These are phyloP conservation scores for Pulveroboletus sp. DNA, from an alignment of 768 basidiomycete species.

Conservation along the genomic window DNA sequence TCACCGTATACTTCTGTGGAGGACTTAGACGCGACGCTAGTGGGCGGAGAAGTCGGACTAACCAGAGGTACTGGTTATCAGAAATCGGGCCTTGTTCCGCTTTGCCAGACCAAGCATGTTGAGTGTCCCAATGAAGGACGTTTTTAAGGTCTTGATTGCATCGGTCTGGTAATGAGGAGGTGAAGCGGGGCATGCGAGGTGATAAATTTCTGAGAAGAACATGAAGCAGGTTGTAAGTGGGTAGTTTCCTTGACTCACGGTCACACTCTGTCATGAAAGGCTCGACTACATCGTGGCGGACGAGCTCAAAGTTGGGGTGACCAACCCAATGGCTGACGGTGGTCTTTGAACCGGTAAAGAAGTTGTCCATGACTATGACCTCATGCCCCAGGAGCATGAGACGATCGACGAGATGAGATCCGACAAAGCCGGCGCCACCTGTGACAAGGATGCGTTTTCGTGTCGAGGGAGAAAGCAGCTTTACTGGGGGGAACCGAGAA, in stretches of 20 bases:
- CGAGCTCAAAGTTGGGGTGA: constrained; percentile 98
- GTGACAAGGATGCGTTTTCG: constrained; percentile 93
- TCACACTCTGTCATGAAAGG: constrained; percentile 99
- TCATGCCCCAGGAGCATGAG: constrained; percentile 98
- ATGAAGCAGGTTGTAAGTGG: not conserved
- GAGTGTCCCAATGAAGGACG: constrained; percentile 95
- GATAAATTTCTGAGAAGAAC: constrained; percentile 76
- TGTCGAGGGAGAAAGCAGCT: constrained; percentile 66
- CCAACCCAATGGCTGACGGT: constrained; percentile 95
- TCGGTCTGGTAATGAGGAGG: constrained; percentile 98
- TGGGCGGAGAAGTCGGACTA: constrained; percentile 15
- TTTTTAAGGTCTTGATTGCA: constrained; percentile 97
- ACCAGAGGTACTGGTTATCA: constrained; percentile 95
- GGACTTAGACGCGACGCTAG: constrained; percentile 1
- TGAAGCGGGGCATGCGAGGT: constrained; percentile 96
- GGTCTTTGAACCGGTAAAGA: constrained; percentile 98
- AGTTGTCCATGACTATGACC: constrained; percentile 96
- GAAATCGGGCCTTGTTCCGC: constrained; percentile 94
- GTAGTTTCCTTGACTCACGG: constrained; percentile 46
- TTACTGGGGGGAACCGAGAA: constrained; percentile 89
- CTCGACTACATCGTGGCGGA: constrained; percentile 95
- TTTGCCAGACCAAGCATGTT: constrained; percentile 99
- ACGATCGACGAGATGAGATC: constrained; percentile 95
- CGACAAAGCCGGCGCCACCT: constrained; percentile 98
- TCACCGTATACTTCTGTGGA: constrained; percentile 91